A percentile compares a stretch with the other conserved stretches of the same genome.
Conservation (phyloP, 805 yeast genomes). For the Lipomyces lipofer region DNA sequence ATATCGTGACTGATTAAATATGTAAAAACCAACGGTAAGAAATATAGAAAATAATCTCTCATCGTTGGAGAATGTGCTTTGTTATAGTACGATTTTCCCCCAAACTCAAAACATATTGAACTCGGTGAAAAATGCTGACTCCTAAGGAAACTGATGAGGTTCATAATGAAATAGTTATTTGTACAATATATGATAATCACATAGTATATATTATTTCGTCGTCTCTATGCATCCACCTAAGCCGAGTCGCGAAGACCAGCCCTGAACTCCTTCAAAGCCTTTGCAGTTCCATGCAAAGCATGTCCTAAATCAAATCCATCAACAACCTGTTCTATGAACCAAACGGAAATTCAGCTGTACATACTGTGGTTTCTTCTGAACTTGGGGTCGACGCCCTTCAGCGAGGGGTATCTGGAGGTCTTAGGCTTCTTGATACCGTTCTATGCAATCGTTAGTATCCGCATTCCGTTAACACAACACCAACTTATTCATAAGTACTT, state of each 20-base stretch:
- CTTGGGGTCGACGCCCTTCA: slow-evolving; percentile 99
- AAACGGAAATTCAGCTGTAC: not conserved
- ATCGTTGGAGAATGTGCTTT: not conserved
- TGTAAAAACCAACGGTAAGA: not conserved
- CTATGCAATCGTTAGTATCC: slow-evolving; percentile 11
- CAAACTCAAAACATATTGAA: not conserved
- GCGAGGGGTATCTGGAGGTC: slow-evolving; percentile 96
- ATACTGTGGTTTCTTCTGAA: slow-evolving; percentile 95
- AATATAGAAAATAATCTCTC: slow-evolving; percentile 11
- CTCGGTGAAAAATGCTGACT: not conserved
- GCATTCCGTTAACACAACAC: not conserved
- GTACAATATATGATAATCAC: slow-evolving; percentile 12
- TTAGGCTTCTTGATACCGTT: slow-evolving; percentile 99
- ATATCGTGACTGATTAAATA: too few relatives aligned
- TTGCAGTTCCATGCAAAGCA: slow-evolving; percentile 97
- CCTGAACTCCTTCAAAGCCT: slow-evolving; percentile 54
- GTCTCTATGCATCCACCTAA: not conserved
- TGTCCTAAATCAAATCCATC: slow-evolving; percentile 37
- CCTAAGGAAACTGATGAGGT: not conserved
- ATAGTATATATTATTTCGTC: not conserved
- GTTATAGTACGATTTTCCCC: not conserved
- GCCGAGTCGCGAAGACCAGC: slow-evolving; percentile 11
- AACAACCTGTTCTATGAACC: too few relatives aligned
- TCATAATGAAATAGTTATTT: not conserved
- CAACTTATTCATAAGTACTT: slow-evolving; percentile 11